Evolutionary conservation across 2,329 filamentous ascomycete species (phyloP).

Genomic region (Talaromyces funiculosus): DNA sequence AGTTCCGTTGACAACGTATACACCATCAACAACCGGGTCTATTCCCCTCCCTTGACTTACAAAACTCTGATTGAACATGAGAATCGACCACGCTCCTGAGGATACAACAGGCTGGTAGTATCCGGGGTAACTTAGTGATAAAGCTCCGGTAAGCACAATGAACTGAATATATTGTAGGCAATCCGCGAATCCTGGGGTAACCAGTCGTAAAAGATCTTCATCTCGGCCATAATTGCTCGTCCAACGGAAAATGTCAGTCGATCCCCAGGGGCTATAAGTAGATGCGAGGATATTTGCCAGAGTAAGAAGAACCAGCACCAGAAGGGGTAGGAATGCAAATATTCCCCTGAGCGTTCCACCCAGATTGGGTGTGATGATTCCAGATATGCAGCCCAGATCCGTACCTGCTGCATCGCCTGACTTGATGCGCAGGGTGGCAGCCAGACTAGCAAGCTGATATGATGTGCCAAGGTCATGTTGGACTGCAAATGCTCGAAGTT

Average conservation of each 20-base stretch:
- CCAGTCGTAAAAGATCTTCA: slow-evolving; percentile 79
- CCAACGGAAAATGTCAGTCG: slow-evolving; percentile 85
- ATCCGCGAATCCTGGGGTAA: slow-evolving; percentile 94
- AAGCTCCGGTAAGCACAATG: slow-evolving; percentile 74
- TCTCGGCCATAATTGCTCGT: slow-evolving; percentile 97
- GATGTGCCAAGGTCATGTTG: slow-evolving; percentile 69
- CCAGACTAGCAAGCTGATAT: slow-evolving; percentile 80
- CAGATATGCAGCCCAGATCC: slow-evolving; percentile 71
- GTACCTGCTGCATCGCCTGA: slow-evolving; percentile 63
- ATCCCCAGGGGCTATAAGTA: slow-evolving; percentile 91
- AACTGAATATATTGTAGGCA: slow-evolving; percentile 98
- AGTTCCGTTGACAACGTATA: slow-evolving; percentile 73
- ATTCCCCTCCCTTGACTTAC: slow-evolving; percentile 63
- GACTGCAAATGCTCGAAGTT: slow-evolving; percentile 67
- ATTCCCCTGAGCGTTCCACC: slow-evolving; percentile 63
- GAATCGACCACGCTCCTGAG: slow-evolving; percentile 77
- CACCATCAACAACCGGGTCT: slow-evolving; percentile 68
- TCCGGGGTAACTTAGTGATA: slow-evolving; percentile 84
- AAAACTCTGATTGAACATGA: slow-evolving; percentile 92
- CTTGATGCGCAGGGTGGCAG: slow-evolving; percentile 65
- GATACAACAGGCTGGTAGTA: slow-evolving; percentile 91
- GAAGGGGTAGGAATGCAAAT: slow-evolving; percentile 69
- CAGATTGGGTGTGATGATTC: slow-evolving; percentile 78
- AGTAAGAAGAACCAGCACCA: slow-evolving; percentile 72
- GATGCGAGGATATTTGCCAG: slow-evolving; percentile 77